Evolutionary conservation across 75 land plant species (phyloP), one percentile per base, ranked within the genome.

Genomic region (Adiantum capillusveneris): DNA sequence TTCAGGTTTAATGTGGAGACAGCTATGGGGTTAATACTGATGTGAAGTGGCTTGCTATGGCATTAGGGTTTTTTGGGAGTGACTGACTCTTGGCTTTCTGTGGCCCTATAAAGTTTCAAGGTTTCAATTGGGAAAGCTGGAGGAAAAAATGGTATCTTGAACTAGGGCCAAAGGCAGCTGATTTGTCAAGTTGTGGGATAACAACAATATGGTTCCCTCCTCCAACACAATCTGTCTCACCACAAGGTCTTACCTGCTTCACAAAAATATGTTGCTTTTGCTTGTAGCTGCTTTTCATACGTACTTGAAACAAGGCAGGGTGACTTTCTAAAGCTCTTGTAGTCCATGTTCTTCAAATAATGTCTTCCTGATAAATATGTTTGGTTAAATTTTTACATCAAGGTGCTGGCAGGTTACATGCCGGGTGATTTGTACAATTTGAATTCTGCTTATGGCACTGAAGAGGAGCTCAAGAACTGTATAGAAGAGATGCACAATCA

Each of bases 91-190:
- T 3, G 9, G 17, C 6, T 36, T 0, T 18, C 25, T 68, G 16
- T 7, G 22, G 16, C 17, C 41, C 19, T 24, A 22, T 69, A 30
- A 37, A 84, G 85, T 78, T 84, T 70, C 90, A 86, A 86, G 90
- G 87, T 21, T 86, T 86, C 63, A 83, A 86, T 46, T 86, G 90
- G 90, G 90, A 86, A 69, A 80, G 81, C 67, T 78, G 77, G 71
- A 73, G 79, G 58, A 75, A 76, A 65, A 53, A 60, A 28, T 86
- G 90, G 90, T 86, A 83, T 64, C 59, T 68, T 50, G 87, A 86
- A 42, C 56, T 86, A 26, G 75, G 75, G 52, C 66, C 73, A 27
- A 86, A 78, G 62, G 87, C 87, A 36, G 75, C 87, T 21, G 84
- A 86, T 58, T 56, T 86, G 41, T 83, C 84, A 14, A 67, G 69